Conservation (phyloP, 2,329 filamentous ascomycete species). For the Pseudopyrenochaeta lycopersici region DNA sequence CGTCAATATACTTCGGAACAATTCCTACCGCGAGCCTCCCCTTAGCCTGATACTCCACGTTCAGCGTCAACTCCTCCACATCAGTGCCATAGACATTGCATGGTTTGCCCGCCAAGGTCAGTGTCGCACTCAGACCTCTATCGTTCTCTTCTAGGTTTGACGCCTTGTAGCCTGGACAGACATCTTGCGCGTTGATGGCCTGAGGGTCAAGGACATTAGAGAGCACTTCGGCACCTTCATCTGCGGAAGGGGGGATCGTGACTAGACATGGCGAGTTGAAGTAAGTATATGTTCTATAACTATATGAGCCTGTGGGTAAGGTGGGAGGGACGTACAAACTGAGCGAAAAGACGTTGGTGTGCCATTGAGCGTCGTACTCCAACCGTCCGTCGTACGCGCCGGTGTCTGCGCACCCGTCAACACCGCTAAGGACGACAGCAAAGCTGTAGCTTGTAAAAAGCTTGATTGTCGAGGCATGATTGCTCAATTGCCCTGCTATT, state of each 20-base stretch:
- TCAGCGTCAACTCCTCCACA: slow-evolving; percentile 70
- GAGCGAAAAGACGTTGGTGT: slow-evolving; percentile 42
- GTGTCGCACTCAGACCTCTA: slow-evolving; percentile 61
- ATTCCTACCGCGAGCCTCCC: slow-evolving; percentile 77
- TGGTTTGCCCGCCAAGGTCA: slow-evolving; percentile 62
- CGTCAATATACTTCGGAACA: slow-evolving; percentile 68
- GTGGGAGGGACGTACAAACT: slow-evolving; percentile 15
- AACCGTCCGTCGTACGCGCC: slow-evolving; percentile 27
- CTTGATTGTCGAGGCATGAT: slow-evolving; percentile 34
- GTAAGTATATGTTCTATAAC: too few species aligned
- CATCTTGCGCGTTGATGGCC: slow-evolving; percentile 68
- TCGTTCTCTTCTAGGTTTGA: slow-evolving; percentile 57
- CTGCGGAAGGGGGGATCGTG: slow-evolving; percentile 49
- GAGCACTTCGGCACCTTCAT: slow-evolving; percentile 50
- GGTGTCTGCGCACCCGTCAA: slow-evolving; percentile 33
- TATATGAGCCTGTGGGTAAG: too few species aligned
- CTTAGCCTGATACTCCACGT: slow-evolving; percentile 72
- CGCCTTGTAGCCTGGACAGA: slow-evolving; percentile 70
- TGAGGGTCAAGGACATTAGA: slow-evolving; percentile 72
- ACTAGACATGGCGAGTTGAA: slow-evolving; percentile 5
- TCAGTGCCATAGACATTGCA: slow-evolving; percentile 84
- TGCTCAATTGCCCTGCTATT: slow-evolving; percentile 10
- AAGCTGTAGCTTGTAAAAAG: slow-evolving; percentile 30
- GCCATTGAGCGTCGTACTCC: slow-evolving; percentile 34
- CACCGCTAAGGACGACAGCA: slow-evolving; percentile 34